These are phyloP conservation scores for Neurospora sp. DNA, from an alignment of 495 filamentous ascomycete genomes.

Conservation along the genomic window DNA sequence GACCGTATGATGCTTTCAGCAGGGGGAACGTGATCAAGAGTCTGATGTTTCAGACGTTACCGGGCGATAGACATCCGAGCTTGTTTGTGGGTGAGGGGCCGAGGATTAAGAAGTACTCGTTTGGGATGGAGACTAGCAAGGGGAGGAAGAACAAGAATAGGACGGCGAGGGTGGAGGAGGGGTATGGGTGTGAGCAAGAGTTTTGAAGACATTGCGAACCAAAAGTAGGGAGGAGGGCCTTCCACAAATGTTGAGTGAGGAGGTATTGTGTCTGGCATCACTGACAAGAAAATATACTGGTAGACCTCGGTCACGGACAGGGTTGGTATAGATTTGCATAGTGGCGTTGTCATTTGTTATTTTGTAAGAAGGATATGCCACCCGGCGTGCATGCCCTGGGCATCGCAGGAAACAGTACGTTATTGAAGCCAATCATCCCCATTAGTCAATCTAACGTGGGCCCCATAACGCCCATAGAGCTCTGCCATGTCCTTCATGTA, in stretches of 20 bases:
- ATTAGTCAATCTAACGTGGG: neutral
- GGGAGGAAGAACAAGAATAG: neutral
- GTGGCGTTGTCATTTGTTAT: neutral
- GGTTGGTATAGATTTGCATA: neutral
- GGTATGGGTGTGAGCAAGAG: neutral
- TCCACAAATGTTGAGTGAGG: too few species aligned
- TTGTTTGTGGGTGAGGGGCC: conserved; percentile 18
- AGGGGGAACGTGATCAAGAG: conserved; percentile 10
- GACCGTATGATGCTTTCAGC: neutral
- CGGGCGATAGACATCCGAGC: conserved; percentile 18
- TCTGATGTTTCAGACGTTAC: conserved; percentile 25
- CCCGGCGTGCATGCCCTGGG: neutral
- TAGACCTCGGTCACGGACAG: neutral
- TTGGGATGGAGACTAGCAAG: conserved; percentile 7
- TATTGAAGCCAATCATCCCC: neutral
- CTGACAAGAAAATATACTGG: neutral
- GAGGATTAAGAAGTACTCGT: conserved; percentile 21
- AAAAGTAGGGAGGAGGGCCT: too few species aligned
- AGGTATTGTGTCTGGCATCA: too few species aligned
- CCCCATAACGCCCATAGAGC: neutral
- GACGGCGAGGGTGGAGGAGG: neutral
- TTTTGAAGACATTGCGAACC: neutral
- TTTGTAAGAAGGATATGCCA: neutral
- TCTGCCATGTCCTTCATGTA: neutral
- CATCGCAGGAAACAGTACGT: neutral